A percentile compares a stretch with the other conserved stretches of the same genome.
phyloP scores from a whole-genome alignment of 2,329 filamentous ascomycete species.

The Thielaviopsis ethacetica region DNA sequence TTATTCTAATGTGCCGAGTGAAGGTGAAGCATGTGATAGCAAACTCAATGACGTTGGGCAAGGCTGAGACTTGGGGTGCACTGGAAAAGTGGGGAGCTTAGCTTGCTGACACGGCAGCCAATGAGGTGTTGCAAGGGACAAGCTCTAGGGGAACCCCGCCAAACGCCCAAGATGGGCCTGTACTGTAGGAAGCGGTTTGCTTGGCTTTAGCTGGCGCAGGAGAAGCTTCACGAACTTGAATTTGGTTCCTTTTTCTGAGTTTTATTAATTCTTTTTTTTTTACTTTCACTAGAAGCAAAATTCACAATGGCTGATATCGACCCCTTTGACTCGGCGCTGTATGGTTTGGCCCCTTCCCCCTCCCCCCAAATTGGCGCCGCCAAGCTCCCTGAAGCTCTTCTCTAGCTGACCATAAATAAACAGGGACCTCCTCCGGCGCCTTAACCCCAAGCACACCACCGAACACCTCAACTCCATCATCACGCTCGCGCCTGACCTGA shows the following conservation, averaged over 20 bases:
- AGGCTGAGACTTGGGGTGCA: neutral
- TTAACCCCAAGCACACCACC: slow-evolving; percentile 86
- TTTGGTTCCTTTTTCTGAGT: neutral
- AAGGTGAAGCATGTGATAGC: neutral
- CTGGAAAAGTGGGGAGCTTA: slow-evolving; percentile 8
- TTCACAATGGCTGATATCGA: slow-evolving; percentile 36
- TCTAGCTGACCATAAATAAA: slow-evolving; percentile 5
- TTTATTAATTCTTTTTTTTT: neutral
- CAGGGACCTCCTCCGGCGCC: slow-evolving; percentile 93
- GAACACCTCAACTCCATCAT: slow-evolving; percentile 81
- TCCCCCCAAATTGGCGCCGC: neutral
- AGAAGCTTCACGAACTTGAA: neutral
- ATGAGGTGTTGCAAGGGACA: neutral
- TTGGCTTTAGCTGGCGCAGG: neutral
- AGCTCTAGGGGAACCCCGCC: slow-evolving; percentile 5
- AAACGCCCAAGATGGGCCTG: slow-evolving; percentile 3
- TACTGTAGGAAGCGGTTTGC: neutral
- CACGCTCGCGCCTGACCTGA: slow-evolving; percentile 72
- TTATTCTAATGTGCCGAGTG: no score
- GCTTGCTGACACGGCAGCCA: slow-evolving; percentile 7
- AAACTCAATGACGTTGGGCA: neutral
- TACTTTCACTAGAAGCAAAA: neutral
- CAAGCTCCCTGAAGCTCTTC: neutral
- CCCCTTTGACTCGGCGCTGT: slow-evolving; percentile 64
- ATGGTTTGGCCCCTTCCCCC: slow-evolving; percentile 20